Base-by-base conservation (phyloP, 768 basidiomycete species). In the Chalciporus pseudorubinellus region DNA sequence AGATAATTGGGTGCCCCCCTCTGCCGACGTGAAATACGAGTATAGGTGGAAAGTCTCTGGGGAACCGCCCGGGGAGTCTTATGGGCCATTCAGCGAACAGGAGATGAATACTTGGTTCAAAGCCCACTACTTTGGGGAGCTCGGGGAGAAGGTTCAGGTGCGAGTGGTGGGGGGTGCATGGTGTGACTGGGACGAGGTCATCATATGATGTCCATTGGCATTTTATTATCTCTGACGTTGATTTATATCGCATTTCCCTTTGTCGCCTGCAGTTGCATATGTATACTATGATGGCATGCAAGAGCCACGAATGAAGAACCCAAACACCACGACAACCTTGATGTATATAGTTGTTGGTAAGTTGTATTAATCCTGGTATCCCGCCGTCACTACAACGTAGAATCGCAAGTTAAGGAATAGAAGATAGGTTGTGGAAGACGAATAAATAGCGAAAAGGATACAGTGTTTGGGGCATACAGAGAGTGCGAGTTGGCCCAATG, bases 71-170 rank as follows among this genome's bases (percentile, higher is more conserved):
- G 77, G 71, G 16, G 77, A 83, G 50, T 70, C 77, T 6, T 92
- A 89, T 63, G 93, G 93, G 2, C 92, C 92, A 8, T 95, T 88
- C 63, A 72, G 74, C 24, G 87, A 88, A 66, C 82, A 85, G 6
- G 89, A 94, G 55, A 82, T 95, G 79, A 77, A 78, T 46, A 76
- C 78, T 3, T 95, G 93, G 93, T 80, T 77, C 64, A 80, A 80
- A 46, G 90, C 90, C 1, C 74, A 80, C 4, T 95, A 92, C 64
- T 95, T 95, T 67, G 93, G 93, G 10, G 55, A 74, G 2, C 62
- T 69, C 0, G 93, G 91, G 13, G 90, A 89, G 63, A 88, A 91
- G 62, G 83, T 95, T 28, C 79, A 83, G 52, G 77, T 95, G 28
- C 78, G 89, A 36, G 72, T 66, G 50, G 74, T 80, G 0, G 88